Conservation (phyloP, 2,329 filamentous ascomycete genomes). For the Fusarium sp. region DNA sequence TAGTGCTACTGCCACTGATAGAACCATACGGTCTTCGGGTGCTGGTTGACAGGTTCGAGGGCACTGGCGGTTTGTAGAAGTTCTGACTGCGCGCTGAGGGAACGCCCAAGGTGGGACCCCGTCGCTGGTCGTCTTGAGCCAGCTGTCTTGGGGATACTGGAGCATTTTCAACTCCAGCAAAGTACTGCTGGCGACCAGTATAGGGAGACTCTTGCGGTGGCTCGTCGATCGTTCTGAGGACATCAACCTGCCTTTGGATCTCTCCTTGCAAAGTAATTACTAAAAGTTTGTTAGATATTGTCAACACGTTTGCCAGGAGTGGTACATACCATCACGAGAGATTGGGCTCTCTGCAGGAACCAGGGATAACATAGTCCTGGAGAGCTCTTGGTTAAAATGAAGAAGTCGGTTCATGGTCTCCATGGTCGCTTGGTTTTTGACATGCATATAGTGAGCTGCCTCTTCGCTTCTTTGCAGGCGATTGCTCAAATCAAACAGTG, state of each 20-base stretch:
- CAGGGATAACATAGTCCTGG: constrained; percentile 78
- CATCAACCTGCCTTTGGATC: constrained; percentile 70
- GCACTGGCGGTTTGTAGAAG: constrained; percentile 81
- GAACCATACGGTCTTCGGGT: constrained; percentile 87
- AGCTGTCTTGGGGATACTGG: constrained; percentile 90
- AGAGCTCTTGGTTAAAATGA: constrained; percentile 87
- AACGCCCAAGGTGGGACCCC: constrained; percentile 75
- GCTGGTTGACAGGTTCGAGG: constrained; percentile 82
- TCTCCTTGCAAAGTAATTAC: constrained; percentile 69
- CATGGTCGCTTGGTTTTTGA: constrained; percentile 83
- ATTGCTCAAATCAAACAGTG: constrained; percentile 81
- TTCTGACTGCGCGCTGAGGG: constrained; percentile 68
- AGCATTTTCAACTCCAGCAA: constrained; percentile 75
- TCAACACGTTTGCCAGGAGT: background rate
- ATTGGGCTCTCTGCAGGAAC: constrained; percentile 81
- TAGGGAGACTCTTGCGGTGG: constrained; percentile 74
- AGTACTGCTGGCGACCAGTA: constrained; percentile 74
- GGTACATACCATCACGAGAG: constrained; percentile 81
- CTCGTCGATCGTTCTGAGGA: constrained; percentile 69
- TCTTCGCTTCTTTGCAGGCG: constrained; percentile 88
- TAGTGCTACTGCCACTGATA: constrained; percentile 76
- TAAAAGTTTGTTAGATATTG: constrained; percentile 48
- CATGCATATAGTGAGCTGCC: constrained; percentile 79
- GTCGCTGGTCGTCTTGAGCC: constrained; percentile 85
- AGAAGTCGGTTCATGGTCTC: constrained; percentile 79